Evolutionary conservation across 2,329 filamentous ascomycete species (phyloP).

Genomic region (Beauveria rudraprayagi): DNA sequence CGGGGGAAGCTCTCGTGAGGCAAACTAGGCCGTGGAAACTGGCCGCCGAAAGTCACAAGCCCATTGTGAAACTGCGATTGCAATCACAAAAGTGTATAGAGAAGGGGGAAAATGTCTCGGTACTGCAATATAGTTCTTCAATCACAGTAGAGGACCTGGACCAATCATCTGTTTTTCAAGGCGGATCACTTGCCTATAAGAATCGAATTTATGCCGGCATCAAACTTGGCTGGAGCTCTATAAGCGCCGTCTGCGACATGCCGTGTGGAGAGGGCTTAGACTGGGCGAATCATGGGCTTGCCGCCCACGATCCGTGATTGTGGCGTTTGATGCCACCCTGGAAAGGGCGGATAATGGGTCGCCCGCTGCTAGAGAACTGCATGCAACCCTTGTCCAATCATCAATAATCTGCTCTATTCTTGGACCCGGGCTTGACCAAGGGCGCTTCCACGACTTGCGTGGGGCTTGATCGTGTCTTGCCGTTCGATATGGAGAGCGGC

Average conservation of each 20-base stretch:
- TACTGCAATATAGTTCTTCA: not conserved
- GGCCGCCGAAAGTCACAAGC: not conserved
- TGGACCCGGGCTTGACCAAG: not conserved
- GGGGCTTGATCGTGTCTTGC: not conserved
- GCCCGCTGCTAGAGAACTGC: not conserved
- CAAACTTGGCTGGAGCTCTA: not conserved
- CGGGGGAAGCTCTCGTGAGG: not conserved
- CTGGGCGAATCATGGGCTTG: not conserved
- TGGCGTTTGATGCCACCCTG: not conserved
- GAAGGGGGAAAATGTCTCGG: not conserved
- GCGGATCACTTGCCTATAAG: not conserved
- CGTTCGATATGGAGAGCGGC: not conserved
- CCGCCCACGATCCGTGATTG: not conserved
- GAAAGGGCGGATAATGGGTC: not conserved
- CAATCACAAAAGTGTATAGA: not conserved
- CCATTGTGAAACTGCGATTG: not conserved
- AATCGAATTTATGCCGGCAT: not conserved
- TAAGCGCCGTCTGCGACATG: not conserved
- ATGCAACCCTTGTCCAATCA: not conserved
- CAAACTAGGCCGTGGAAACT: not conserved
- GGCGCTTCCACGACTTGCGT: constrained; percentile 3
- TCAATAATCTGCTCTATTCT: not conserved
- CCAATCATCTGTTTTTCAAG: not conserved
- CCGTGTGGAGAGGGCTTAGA: not conserved
- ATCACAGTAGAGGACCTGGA: not conserved